A percentile compares a stretch with the other conserved stretches of the same genome.
Conservation (phyloP, 192 early-diverging fungal species). For the Mortierella hygrophila region DNA sequence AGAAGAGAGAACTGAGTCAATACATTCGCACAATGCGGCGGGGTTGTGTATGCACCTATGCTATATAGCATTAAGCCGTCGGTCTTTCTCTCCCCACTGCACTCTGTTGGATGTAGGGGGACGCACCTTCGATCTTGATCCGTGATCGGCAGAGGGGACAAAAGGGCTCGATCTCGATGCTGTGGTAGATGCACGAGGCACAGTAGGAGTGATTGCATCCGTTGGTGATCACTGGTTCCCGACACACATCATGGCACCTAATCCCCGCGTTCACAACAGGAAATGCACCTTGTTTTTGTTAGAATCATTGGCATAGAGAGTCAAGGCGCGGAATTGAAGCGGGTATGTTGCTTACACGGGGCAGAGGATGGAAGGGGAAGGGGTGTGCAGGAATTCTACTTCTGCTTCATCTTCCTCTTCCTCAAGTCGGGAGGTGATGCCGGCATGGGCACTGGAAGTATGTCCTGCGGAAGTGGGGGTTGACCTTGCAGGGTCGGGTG, state of each 20-base stretch:
- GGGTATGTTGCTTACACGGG: constrained; percentile 47
- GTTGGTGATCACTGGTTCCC: constrained; percentile 69
- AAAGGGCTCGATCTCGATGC: constrained; percentile 64
- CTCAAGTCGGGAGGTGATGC: neutral
- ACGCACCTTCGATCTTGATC: constrained; percentile 55
- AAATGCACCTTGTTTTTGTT: neutral
- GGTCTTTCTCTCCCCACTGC: neutral
- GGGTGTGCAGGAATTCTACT: constrained; percentile 58
- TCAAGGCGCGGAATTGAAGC: neutral
- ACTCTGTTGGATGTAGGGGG: no score
- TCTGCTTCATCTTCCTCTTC: constrained; percentile 43
- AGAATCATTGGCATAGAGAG: neutral
- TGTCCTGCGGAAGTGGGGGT: neutral
- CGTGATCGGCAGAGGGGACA: constrained; percentile 71
- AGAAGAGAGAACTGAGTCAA: neutral
- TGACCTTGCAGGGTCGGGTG: constrained; percentile 9
- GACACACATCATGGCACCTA: constrained; percentile 71
- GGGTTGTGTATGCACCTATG: neutral
- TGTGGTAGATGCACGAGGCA: constrained; percentile 66
- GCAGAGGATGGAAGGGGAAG: constrained; percentile 58
- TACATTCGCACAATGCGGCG: neutral
- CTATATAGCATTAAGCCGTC: no score
- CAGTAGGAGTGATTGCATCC: constrained; percentile 76
- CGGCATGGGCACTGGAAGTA: neutral
- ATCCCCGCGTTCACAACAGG: neutral